Evolutionary conservation across 2,329 filamentous ascomycete genomes (phyloP), one percentile per base, ranked within the genome.

Genomic region (Amauroascus verrucosus): DNA sequence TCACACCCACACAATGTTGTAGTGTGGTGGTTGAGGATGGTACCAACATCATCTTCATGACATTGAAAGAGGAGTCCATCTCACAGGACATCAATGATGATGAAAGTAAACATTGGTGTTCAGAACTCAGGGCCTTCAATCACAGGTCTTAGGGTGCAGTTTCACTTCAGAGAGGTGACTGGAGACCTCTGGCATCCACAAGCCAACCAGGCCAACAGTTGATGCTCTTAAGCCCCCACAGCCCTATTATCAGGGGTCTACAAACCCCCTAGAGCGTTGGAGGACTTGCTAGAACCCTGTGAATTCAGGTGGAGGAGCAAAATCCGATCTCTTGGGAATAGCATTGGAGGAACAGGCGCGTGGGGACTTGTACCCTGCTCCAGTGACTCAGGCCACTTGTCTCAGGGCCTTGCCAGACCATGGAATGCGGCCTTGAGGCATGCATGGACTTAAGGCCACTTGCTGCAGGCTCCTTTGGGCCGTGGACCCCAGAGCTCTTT

Each of bases 41-140:
- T 28, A 45, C 41, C 41, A 45, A 45, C 41, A 45, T 16, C 22
- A n/a, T 45, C 41, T 45, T 45, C 22, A 45, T 45, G 41, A 28
- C 6, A 45, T 45, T 45, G 5, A 45, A 45, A 28, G 41, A 16
- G 38, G 38, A 43, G 38, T 43, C 38, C 38, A 43, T 43, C 38
- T 43, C 38, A 13, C 38, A 43, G n/a, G 38, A 8, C 38, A 3
- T 43, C 16, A 11, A 43, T 43, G 38, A 43, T 24, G 38, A 20
- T 16, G n/a, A n/a, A n/a, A 43, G 38, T 43, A 43, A 43, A 43
- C 22, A 43, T 43, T 16, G 16, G 38, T 13, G 16, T 43, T 43
- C 22, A 43, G 38, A 43, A 43, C 38, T 11, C 38, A 43, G 38
- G 38, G 38, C 38, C 38, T 43, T 43, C 38, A n/a, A 43, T 24